Conservation (phyloP, 2,329 filamentous ascomycete genomes). For the Trichoderma lentiforme region DNA sequence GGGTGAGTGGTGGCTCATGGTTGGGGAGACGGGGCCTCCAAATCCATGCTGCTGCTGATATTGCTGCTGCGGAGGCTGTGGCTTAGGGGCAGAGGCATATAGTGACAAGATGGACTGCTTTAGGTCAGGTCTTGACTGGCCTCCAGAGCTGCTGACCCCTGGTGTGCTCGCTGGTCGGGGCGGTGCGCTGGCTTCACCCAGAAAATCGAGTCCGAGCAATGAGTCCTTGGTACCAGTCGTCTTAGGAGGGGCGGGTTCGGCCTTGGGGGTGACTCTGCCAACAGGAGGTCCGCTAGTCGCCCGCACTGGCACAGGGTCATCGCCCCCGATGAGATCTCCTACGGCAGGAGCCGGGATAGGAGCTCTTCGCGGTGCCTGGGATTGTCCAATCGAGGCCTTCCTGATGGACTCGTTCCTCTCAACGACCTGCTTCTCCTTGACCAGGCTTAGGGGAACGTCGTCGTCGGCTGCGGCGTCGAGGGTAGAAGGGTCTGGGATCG, state of each 20-base stretch:
- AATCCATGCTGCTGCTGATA: constrained; percentile 55
- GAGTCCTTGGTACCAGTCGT: constrained; percentile 80
- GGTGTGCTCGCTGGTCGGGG: constrained; percentile 79
- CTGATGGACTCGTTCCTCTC: constrained; percentile 58
- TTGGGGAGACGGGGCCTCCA: constrained; percentile 62
- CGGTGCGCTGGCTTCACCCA: constrained; percentile 71
- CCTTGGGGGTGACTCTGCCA: constrained; percentile 56
- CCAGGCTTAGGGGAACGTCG: constrained; percentile 64
- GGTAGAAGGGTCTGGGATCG: constrained; percentile 86
- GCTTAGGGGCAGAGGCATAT: constrained; percentile 79
- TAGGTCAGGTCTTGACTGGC: constrained; percentile 80
- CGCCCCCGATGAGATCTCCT: constrained; percentile 80
- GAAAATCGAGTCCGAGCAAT: constrained; percentile 86
- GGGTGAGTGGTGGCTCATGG: constrained; percentile 47
- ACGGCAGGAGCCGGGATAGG: constrained; percentile 51
- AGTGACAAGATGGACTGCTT: constrained; percentile 97
- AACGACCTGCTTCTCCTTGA: constrained; percentile 64
- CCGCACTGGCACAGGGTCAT: constrained; percentile 64
- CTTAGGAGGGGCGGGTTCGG: constrained; percentile 63
- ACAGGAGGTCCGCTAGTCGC: constrained; percentile 63
- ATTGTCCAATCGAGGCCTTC: constrained; percentile 54
- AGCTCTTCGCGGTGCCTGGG: constrained; percentile 32
- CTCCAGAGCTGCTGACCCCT: constrained; percentile 55
- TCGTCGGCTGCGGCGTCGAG: constrained; percentile 83
- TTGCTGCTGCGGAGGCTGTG: constrained; percentile 56